Percentiles rank a stretch among this genome's conserved stretches.
phyloP scores from a whole-genome alignment of 2,329 filamentous ascomycete genomes.

The Colletotrichum limetticola region DNA sequence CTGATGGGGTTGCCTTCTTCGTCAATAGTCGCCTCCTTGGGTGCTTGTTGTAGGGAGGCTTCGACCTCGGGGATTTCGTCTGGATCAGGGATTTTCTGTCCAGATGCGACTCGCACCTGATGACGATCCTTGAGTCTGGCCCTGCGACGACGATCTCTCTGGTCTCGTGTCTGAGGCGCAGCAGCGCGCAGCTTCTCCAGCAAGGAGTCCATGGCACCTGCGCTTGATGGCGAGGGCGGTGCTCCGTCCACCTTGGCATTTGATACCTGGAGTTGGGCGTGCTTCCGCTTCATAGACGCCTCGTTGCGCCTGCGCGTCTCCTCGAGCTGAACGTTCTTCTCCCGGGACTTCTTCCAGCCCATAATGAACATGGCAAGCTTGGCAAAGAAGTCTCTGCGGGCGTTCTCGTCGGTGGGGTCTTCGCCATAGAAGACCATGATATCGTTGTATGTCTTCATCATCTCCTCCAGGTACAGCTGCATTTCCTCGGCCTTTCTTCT shows the following conservation, averaged over 20 bases:
- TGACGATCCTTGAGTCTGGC: conserved; percentile 91
- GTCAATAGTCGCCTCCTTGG: conserved; percentile 50
- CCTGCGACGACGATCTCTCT: conserved; percentile 86
- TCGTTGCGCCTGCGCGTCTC: conserved; percentile 88
- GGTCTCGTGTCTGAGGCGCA: conserved; percentile 88
- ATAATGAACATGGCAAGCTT: conserved; percentile 90
- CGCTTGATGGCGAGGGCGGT: conserved; percentile 75
- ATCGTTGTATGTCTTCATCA: conserved; percentile 90
- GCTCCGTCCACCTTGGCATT: conserved; percentile 49
- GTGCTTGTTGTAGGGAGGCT: conserved; percentile 47
- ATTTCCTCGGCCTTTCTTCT: conserved; percentile 96
- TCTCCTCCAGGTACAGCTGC: conserved; percentile 92
- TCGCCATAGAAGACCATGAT: conserved; percentile 98
- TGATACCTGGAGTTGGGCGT: conserved; percentile 73
- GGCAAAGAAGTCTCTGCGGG: conserved; percentile 93
- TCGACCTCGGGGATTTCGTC: conserved; percentile 71
- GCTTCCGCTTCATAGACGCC: conserved; percentile 91
- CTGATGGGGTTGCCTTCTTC: conserved; percentile 64
- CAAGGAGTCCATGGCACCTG: conserved; percentile 94
- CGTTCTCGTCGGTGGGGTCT: conserved; percentile 89
- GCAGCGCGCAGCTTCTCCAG: conserved; percentile 95
- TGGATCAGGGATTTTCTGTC: conserved; percentile 85
- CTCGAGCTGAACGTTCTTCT: conserved; percentile 89
- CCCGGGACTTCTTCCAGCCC: conserved; percentile 96
- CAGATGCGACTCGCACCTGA: conserved; percentile 88